Evolutionary conservation across 805 yeast genomes (phyloP), one percentile per base, ranked within the genome.

Genomic region (Ogataea methylovora): DNA sequence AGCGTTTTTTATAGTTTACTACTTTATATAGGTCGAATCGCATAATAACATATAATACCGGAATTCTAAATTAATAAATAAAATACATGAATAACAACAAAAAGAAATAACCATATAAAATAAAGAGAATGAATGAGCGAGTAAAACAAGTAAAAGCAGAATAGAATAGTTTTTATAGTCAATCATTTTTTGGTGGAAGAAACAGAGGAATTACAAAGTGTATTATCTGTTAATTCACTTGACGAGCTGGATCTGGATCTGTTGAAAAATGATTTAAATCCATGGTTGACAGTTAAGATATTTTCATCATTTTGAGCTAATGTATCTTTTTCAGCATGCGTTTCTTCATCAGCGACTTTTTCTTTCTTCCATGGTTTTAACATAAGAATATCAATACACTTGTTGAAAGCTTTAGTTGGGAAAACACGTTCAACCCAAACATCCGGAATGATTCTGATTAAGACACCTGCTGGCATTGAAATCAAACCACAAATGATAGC

Each of bases 381-480:
- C 6, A 51, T 39, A 35, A 44, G 33, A 19, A 39, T 27, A 14
- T 22, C 24, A 27, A 58, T 32, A 2, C 48, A 9, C 24, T 45
- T 39, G 30, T 63, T 58, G 54, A 72, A 72, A 6, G 70, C 61
- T 38, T 63, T 61, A 2, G 76, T 63, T 24, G 95, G 95, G 75
- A 82, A 83, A 11, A 73, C 49, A 36, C 54, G 65, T 36, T 69
- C 67, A 2, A 75, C 79, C 83, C 86, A 76, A 38, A 66, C 63
- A 58, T 94, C 95, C 2, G 99, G 98, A 24, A 83, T 67, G 9
- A 81, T 68, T 53, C 99, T 74, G 29, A 90, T 71, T 10, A 87
- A 18, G 14, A 67, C 54, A 36, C 97, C 97, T 29, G 76, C 70
- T 0, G 97, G 97, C 27, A 92, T 60, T 12, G 95, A 80, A 13